Conservation (phyloP, 495 filamentous ascomycete species). For the Patellaria atrata region DNA sequence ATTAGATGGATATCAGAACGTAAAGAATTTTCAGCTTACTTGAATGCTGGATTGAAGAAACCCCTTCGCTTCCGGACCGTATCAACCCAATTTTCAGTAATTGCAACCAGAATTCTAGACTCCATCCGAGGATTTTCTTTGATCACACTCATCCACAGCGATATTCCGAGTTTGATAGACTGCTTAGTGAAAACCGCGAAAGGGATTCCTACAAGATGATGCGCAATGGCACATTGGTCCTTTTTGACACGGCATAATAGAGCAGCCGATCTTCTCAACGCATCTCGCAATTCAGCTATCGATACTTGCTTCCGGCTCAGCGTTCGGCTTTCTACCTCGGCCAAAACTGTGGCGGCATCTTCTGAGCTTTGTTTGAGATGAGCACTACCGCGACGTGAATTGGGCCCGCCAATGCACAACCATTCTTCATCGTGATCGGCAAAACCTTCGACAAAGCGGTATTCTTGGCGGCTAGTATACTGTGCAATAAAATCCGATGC, state of each 20-base stretch:
- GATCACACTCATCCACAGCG: conserved; percentile 90
- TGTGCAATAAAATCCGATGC: conserved; percentile 93
- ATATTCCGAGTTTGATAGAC: conserved; percentile 87
- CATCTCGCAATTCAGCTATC: conserved; percentile 62
- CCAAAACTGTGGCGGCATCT: conserved; percentile 41
- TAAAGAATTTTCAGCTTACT: conserved; percentile 30
- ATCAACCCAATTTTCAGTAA: conserved; percentile 74
- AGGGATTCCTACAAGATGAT: conserved; percentile 78
- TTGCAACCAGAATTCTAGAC: conserved; percentile 63
- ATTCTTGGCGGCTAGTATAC: conserved; percentile 93
- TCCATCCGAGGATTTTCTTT: conserved; percentile 88
- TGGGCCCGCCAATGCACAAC: conserved; percentile 25
- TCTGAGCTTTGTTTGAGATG: conserved; percentile 31
- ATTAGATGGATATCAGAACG: conserved; percentile 19
- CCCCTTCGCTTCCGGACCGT: conserved; percentile 62
- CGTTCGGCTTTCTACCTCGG: conserved; percentile 53
- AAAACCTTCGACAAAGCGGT: conserved; percentile 60
- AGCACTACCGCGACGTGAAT: background rate
- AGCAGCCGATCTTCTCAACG: conserved; percentile 67
- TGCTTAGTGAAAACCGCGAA: conserved; percentile 89
- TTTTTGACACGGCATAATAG: conserved; percentile 61
- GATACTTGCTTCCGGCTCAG: conserved; percentile 49
- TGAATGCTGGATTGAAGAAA: conserved; percentile 61
- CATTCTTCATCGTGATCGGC: conserved; percentile 49
- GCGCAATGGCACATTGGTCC: conserved; percentile 60